Evolutionary conservation across 257 asterid species (phyloP).

Genomic region (Fraxinus excelsior): DNA sequence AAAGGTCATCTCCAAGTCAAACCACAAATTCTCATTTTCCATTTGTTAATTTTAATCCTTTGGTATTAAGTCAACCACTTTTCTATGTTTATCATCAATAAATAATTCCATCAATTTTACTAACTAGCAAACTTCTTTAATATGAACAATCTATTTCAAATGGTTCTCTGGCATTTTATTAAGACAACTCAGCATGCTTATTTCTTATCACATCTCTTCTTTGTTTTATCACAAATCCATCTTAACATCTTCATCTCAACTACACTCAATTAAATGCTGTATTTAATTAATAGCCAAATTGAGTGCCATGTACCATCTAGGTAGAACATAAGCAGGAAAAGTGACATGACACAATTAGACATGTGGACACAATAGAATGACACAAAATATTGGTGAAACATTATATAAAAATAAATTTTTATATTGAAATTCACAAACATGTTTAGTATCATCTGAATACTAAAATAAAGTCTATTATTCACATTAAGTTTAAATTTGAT

Average conservation of each 20-base stretch:
- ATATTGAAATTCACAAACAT: no score
- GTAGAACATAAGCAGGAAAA: background rate
- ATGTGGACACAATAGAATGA: background rate
- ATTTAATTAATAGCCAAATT: background rate
- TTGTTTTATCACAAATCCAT: background rate
- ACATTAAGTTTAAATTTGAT: no score
- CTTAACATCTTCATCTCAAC: background rate
- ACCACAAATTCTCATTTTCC: background rate
- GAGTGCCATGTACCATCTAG: background rate
- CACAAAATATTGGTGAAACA: background rate
- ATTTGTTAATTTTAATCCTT: background rate
- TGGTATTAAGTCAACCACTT: background rate
- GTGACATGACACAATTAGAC: background rate
- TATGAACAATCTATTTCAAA: background rate
- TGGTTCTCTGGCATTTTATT: background rate
- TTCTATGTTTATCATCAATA: background rate
- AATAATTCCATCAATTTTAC: background rate
- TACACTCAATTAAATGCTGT: background rate
- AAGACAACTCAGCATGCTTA: background rate
- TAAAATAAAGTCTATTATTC: no score
- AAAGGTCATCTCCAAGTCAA: background rate
- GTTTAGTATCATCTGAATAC: no score
- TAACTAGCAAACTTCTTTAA: background rate
- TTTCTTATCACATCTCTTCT: background rate
- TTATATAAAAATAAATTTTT: no score